Evolutionary conservation across 148 eudicot genomes (phyloP).

Genomic region (Nepenthes gracilis): DNA sequence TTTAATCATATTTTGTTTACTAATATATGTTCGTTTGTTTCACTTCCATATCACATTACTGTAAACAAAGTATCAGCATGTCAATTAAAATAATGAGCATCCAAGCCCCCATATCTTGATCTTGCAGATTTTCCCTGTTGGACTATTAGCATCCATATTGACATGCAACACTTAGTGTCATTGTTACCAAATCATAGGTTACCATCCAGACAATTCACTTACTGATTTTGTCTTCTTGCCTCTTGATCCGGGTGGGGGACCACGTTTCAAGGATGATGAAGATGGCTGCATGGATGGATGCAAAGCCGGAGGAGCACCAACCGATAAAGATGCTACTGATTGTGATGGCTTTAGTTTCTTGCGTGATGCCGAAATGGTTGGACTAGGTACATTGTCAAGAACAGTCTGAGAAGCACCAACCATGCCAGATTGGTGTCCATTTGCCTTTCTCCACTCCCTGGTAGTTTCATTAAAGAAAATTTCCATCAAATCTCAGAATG

Average conservation of each 20-base stretch:
- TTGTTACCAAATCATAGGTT: too few relatives aligned
- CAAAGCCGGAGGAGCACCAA: slow-evolving; percentile 42
- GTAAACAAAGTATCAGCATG: too few relatives aligned
- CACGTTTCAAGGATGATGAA: slow-evolving; percentile 42
- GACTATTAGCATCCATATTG: too few relatives aligned
- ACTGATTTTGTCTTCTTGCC: slow-evolving; percentile 49
- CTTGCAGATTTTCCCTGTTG: too few relatives aligned
- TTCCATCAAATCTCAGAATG: background rate
- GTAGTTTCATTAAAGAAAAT: slow-evolving; percentile 7
- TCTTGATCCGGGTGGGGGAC: slow-evolving; percentile 33
- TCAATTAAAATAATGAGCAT: too few relatives aligned
- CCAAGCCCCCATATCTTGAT: too few relatives aligned
- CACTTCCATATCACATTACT: too few relatives aligned
- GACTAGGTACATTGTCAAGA: slow-evolving; percentile 67
- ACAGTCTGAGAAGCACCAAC: slow-evolving; percentile 41
- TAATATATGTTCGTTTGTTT: too few relatives aligned
- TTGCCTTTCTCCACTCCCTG: slow-evolving; percentile 91
- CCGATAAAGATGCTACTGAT: slow-evolving; percentile 60
- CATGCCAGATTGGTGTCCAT: slow-evolving; percentile 60
- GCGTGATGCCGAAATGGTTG: slow-evolving; percentile 79
- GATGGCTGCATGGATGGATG: slow-evolving; percentile 47
- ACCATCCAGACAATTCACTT: slow-evolving; percentile 10
- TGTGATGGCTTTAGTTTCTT: slow-evolving; percentile 62
- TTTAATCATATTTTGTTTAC: too few relatives aligned
- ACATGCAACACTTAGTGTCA: too few relatives aligned